phyloP scores from a whole-genome alignment of 176 grass and related monocot species.

The Tillandsia leiboldiana region DNA sequence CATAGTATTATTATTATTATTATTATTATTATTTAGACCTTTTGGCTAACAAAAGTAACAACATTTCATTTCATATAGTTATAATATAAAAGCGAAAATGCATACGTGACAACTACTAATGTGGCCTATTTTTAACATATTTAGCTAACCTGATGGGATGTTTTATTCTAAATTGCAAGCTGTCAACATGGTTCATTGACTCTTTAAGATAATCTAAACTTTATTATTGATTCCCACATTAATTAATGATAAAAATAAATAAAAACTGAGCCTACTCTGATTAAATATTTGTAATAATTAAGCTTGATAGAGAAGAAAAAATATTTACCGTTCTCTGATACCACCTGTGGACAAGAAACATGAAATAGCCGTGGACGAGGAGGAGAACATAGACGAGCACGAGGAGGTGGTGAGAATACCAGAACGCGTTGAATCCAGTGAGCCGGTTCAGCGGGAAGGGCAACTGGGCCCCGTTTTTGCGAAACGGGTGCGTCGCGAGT shows the following conservation, averaged over 20 bases:
- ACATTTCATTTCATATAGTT: too few relatives aligned
- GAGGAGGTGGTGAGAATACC: constrained; percentile 98
- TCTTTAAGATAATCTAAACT: too few relatives aligned
- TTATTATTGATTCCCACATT: too few relatives aligned
- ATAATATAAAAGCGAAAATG: too few relatives aligned
- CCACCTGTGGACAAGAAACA: constrained; percentile 73
- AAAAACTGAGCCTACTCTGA: too few relatives aligned
- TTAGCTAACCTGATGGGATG: background rate
- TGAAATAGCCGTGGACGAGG: constrained; percentile 68
- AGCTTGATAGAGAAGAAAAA: background rate
- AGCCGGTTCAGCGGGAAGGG: constrained; percentile 65
- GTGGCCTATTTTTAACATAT: too few relatives aligned
- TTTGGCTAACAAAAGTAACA: too few relatives aligned
- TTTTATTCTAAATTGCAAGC: background rate
- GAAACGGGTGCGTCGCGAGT: constrained; percentile 81
- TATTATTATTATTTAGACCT: too few relatives aligned
- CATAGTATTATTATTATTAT: too few relatives aligned
- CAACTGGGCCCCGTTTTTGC: constrained; percentile 55
- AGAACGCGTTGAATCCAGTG: constrained; percentile 91
- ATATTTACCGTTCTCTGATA: constrained; percentile 78
- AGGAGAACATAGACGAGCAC: constrained; percentile 66
- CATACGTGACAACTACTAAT: too few relatives aligned
- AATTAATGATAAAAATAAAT: background rate
- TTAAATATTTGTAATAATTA: too few relatives aligned
- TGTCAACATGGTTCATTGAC: background rate